Evolutionary conservation across 116 monocot genomes (phyloP), one percentile per base, ranked within the genome.

Genomic region (Trichopus zeylanicus): DNA sequence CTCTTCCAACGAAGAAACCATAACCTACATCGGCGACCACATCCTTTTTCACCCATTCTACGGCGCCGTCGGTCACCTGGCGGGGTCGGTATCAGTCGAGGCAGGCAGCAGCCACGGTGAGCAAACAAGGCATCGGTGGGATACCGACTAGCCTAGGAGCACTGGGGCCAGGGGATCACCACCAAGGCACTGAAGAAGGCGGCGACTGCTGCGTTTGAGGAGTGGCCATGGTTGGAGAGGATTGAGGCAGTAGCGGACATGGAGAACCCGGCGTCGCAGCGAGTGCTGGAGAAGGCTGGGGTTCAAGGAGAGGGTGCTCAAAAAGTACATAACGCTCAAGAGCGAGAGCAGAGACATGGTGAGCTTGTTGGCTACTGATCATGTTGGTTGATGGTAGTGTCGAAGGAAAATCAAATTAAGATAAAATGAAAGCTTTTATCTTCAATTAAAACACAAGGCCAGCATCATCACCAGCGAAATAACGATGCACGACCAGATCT

Each of bases 121-220:
- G 5, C 20, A 31, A 42, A n/a, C 29, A 56, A 65, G 47, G 79
- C 71, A 15, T 71, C 71, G 12, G 25, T 75, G 19, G 79, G 75
- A 24, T 83, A 78, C 66, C 60, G 68, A 5, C 26, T 83, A 25
- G 75, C 72, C 16, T 63, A 68, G 39, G 75, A 71, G 10, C 29
- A 68, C 48, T 78, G 79, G 84, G 84, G 79, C 31, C 55, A 59
- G 28, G 79, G 84, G 4, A 67, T 79, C 1, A 69, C 75, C 1
- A 69, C 84, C 24, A 55, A 26, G 9, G 79, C 78, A 9, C 54
- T 75, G 49, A 68, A 35, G 75, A 48, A 29, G 84, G 62, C 34
- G 23, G 52, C 30, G 7, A 57, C 24, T 23, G 47, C 4, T 0
- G 67, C 56, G 29, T 71, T 80, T 25, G 37, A 27, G 56, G 57